A percentile compares a stretch with the other conserved stretches of the same genome.
These are phyloP conservation scores for Barnettozyma sucrosica DNA, from an alignment of 805 yeast species.

Conservation along the genomic window DNA sequence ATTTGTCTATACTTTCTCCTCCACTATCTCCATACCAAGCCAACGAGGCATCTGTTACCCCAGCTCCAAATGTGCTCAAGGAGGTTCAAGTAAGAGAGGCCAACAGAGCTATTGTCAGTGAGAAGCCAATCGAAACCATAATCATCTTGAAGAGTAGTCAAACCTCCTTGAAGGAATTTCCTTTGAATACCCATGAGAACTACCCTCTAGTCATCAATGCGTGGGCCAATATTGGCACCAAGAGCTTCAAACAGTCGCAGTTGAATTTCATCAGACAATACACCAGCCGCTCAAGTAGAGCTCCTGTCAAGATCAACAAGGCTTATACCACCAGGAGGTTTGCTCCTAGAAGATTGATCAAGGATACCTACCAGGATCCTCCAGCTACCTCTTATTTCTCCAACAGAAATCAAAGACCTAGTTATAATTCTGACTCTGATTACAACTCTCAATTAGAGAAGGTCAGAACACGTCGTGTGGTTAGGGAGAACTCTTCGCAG, in stretches of 20 bases:
- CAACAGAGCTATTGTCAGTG: not conserved
- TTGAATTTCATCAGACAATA: slow-evolving; percentile 50
- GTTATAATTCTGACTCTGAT: slow-evolving; percentile 32
- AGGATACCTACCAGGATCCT: slow-evolving; percentile 7
- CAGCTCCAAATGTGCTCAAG: slow-evolving; percentile 16
- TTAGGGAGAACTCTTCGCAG: slow-evolving; percentile 32
- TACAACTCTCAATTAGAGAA: slow-evolving; percentile 35
- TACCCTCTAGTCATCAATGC: slow-evolving; percentile 47
- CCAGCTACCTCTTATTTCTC: slow-evolving; percentile 16
- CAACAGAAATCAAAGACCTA: slow-evolving; percentile 25
- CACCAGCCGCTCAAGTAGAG: slow-evolving; percentile 14
- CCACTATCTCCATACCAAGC: slow-evolving; percentile 39
- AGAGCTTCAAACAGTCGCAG: slow-evolving; percentile 44
- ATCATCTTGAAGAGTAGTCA: slow-evolving; percentile 9
- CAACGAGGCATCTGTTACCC: not conserved
- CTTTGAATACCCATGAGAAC: slow-evolving; percentile 41
- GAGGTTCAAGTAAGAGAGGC: slow-evolving; percentile 19
- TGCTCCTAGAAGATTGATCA: slow-evolving; percentile 23
- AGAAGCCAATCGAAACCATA: slow-evolving; percentile 15
- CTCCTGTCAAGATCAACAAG: slow-evolving; percentile 25
- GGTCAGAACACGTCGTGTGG: slow-evolving; percentile 56
- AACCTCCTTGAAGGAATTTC: slow-evolving; percentile 32
- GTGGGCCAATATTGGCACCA: slow-evolving; percentile 38
- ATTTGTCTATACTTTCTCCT: slow-evolving; percentile 38
- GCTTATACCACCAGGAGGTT: slow-evolving; percentile 16